Evolutionary conservation across 495 filamentous ascomycete genomes (phyloP).

Genomic region (Penicillium daleae): DNA sequence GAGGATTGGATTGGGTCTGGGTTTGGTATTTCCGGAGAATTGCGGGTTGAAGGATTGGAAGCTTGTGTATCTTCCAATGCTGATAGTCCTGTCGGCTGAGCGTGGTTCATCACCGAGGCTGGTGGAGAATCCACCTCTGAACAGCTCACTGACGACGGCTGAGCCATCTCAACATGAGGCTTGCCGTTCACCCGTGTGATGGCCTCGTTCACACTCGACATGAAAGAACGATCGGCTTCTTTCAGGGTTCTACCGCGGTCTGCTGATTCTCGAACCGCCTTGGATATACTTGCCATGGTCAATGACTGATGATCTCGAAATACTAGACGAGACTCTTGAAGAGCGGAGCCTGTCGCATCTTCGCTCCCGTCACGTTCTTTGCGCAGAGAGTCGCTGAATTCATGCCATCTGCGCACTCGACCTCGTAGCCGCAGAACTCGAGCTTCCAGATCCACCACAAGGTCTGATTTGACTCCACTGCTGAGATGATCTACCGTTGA

Average conservation of each 20-base stretch:
- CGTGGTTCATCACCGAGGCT: neutral
- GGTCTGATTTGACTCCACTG: constrained; percentile 36
- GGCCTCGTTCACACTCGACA: constrained; percentile 61
- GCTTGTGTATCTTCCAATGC: neutral
- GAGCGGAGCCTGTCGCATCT: neutral
- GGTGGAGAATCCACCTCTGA: neutral
- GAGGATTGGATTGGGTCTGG: constrained; percentile 12
- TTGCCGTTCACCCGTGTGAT: constrained; percentile 56
- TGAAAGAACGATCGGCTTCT: constrained; percentile 51
- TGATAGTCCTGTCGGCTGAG: constrained; percentile 4
- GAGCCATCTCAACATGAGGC: constrained; percentile 32
- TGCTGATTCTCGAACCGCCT: constrained; percentile 44
- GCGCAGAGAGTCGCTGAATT: constrained; percentile 55
- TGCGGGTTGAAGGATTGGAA: neutral
- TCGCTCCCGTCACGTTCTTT: constrained; percentile 27
- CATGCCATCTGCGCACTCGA: constrained; percentile 71
- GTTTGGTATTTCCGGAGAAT: constrained; percentile 8
- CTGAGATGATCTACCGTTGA: constrained; percentile 57
- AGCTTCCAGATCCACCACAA: constrained; percentile 63
- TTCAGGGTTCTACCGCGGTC: constrained; percentile 42
- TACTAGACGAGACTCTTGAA: constrained; percentile 28
- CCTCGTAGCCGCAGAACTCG: constrained; percentile 63
- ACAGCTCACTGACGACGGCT: neutral
- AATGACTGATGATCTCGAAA: constrained; percentile 46
- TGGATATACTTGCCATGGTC: constrained; percentile 47